phyloP scores from a whole-genome alignment of 2,329 filamentous ascomycete genomes.

The Fonsecaea pedrosoi region DNA sequence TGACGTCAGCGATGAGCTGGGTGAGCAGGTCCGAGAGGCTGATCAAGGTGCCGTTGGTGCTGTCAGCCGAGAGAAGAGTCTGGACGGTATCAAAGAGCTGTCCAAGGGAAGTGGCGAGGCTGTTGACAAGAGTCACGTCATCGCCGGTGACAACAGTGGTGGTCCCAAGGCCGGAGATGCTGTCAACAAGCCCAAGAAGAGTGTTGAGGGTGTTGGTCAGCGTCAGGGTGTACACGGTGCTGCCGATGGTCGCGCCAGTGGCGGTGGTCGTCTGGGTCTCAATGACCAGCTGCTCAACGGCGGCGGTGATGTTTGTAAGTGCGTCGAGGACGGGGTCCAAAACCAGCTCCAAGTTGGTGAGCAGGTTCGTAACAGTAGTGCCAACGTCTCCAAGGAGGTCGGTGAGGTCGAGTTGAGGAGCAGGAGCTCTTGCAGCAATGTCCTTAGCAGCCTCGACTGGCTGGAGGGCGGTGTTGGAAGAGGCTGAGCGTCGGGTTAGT shows the following conservation, averaged over 20 bases:
- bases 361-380: conserved; percentile 21
- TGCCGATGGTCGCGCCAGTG: neutral
- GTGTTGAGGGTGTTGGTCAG: neutral
- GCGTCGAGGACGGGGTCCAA: neutral
- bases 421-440: neutral
- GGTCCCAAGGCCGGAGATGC: neutral
- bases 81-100: neutral
- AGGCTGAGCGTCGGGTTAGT: neutral
- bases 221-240: neutral
- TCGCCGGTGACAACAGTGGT: neutral
- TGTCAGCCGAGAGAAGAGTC: conserved; percentile 12
- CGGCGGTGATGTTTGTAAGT: neutral
- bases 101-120: conserved; percentile 13
- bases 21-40: conserved; percentile 6
- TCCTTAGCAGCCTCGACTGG: conserved; percentile 12
- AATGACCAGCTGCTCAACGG: neutral
- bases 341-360: conserved; percentile 13
- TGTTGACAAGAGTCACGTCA: conserved; percentile 8
- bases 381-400: conserved; percentile 19
- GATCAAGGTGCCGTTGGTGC: neutral
- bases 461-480: conserved; percentile 13
- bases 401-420: conserved; percentile 9
- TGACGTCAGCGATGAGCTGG: conserved; percentile 11
- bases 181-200: neutral
- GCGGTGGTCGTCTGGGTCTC: neutral